phyloP scores from a whole-genome alignment of 352 stramenopile genomes.

The Pythium aquatile region DNA sequence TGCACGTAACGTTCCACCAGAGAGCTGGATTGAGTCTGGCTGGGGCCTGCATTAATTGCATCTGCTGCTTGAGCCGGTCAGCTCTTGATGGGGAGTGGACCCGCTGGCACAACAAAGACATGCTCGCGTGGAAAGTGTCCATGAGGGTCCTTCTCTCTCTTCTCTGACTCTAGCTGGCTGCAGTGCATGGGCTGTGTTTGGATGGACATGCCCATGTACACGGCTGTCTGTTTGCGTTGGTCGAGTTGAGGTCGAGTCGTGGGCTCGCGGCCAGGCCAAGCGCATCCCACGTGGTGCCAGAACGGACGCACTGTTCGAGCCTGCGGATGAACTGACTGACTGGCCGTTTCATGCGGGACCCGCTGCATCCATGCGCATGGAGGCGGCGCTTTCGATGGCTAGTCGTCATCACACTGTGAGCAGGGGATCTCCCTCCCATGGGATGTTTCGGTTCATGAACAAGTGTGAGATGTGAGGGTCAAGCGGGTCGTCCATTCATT shows the following conservation, averaged over 20 bases:
- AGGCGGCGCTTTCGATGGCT: background rate
- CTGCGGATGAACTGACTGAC: background rate
- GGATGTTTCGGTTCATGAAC: background rate
- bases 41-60: background rate
- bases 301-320: conserved; percentile 2
- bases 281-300: conserved; percentile 7
- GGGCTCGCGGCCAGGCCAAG: background rate
- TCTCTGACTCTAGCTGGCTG: background rate
- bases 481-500: background rate
- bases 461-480: background rate
- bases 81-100: conserved; percentile 1
- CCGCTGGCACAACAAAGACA: background rate
- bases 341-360: conserved; percentile 3
- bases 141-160: background rate
- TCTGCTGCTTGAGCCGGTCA: background rate
- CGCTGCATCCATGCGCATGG: conserved; percentile 12
- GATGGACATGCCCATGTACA: background rate
- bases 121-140: background rate
- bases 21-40: background rate
- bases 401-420: conserved; percentile 4
- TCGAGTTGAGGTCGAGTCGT: background rate
- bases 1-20: background rate
- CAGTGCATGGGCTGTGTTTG: too few species aligned
- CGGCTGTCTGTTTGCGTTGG: background rate
- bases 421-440: background rate